These are phyloP conservation scores for Epichloe gansuensis DNA, from an alignment of 2,329 filamentous ascomycete species.

Conservation along the genomic window DNA sequence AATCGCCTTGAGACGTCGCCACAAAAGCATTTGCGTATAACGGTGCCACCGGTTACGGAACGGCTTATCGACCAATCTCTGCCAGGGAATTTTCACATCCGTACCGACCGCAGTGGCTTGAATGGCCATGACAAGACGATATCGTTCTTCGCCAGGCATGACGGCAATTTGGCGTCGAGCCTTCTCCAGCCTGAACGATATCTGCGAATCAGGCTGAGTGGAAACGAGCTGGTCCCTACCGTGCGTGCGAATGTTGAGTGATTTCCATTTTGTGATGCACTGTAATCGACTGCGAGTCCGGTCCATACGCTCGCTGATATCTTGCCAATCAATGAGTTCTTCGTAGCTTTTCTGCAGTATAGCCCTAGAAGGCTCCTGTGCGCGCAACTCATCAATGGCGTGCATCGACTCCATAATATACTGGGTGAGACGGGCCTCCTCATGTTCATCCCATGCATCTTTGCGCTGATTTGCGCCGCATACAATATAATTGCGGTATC, in stretches of 20 bases:
- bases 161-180: slow-evolving; percentile 28
- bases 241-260: slow-evolving; percentile 23
- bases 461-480: slow-evolving; percentile 39
- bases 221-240: slow-evolving; percentile 22
- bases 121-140: slow-evolving; percentile 30
- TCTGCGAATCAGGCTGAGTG: slow-evolving; percentile 18
- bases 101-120: slow-evolving; percentile 24
- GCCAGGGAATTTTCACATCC: slow-evolving; percentile 39
- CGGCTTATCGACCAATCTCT: slow-evolving; percentile 26
- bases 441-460: slow-evolving; percentile 46
- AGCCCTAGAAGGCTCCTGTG: slow-evolving; percentile 18
- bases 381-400: slow-evolving; percentile 28
- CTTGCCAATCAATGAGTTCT: slow-evolving; percentile 50
- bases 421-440: slow-evolving; percentile 40
- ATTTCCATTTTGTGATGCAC: slow-evolving; percentile 55
- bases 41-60: slow-evolving; percentile 28
- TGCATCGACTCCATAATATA: slow-evolving; percentile 41
- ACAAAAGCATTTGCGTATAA: slow-evolving; percentile 24
- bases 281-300: slow-evolving; percentile 51
- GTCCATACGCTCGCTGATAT: slow-evolving; percentile 49
- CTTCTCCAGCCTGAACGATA: slow-evolving; percentile 30
- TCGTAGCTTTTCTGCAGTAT: slow-evolving; percentile 31
- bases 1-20: slow-evolving; percentile 24
- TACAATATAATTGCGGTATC: slow-evolving; percentile 55
- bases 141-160: slow-evolving; percentile 32